These are phyloP conservation scores for Physcomitrium patens DNA, from an alignment of 225 moss, liverwort and hornwort genomes.

Conservation along the genomic window DNA sequence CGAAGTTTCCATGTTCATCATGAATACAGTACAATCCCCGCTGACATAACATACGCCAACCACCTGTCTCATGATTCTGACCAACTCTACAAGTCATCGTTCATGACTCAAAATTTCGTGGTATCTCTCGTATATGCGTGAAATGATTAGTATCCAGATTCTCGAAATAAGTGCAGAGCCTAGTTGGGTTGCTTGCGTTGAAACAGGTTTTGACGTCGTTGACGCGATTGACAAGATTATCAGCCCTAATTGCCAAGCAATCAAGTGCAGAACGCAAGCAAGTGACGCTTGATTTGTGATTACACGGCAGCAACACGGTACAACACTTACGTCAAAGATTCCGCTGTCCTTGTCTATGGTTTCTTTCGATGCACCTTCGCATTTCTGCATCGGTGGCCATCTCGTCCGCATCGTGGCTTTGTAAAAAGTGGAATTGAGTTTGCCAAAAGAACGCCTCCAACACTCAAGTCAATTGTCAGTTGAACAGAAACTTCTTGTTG, in stretches of 20 bases:
- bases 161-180: slow-evolving; percentile 31
- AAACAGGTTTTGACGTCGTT: slow-evolving; percentile 2
- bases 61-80: slow-evolving; percentile 6
- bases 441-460: too few relatives aligned
- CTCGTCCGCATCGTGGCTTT: too few relatives aligned
- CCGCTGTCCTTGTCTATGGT: too few relatives aligned
- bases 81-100: background rate
- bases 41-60: slow-evolving; percentile 21
- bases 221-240: slow-evolving; percentile 25
- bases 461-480: too few relatives aligned
- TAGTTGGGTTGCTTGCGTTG: background rate
- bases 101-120: background rate
- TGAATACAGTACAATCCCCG: background rate
- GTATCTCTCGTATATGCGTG: too few relatives aligned
- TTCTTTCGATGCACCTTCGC: too few relatives aligned
- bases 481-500: too few relatives aligned
- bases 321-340: too few relatives aligned
- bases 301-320: background rate
- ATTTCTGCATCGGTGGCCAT: too few relatives aligned
- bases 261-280: background rate
- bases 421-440: too few relatives aligned
- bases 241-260: background rate
- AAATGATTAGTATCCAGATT: slow-evolving; percentile 2
- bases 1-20: slow-evolving; percentile 26
- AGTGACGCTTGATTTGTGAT: too few relatives aligned